Percentiles rank a stretch among this genome's conserved stretches.
Conservation (phyloP, 2,329 filamentous ascomycete species). For the Sphaerostilbella broomeana region DNA sequence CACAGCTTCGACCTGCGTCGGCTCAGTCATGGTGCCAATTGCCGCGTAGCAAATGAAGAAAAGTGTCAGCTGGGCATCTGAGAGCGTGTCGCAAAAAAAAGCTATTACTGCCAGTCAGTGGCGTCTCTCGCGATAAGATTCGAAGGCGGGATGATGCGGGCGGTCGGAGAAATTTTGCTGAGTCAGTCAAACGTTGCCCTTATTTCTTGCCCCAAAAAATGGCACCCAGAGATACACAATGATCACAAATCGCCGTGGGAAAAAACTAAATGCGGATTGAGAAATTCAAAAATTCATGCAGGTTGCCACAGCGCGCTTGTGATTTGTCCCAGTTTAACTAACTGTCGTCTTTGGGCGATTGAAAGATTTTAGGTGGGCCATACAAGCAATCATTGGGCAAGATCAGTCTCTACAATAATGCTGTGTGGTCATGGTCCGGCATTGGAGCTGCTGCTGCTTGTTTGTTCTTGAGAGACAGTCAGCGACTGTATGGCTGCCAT, state of each 20-base stretch:
- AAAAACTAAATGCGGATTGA: conserved; percentile 14
- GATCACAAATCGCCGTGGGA: conserved; percentile 19
- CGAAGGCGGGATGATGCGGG: conserved; percentile 24
- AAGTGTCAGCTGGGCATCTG: conserved; percentile 19
- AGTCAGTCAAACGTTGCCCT: conserved; percentile 33
- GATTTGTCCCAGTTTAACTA: too few species aligned
- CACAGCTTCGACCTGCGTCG: conserved; percentile 31
- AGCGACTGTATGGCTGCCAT: too few species aligned
- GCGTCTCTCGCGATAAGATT: conserved; percentile 12
- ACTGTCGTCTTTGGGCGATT: too few species aligned
- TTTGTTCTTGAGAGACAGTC: too few species aligned
- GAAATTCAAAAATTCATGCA: conserved; percentile 13
- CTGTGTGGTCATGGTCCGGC: too few species aligned
- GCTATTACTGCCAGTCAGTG: conserved; percentile 10
- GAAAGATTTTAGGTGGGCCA: too few species aligned
- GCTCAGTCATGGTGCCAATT: conserved; percentile 36
- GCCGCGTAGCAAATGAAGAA: conserved; percentile 22
- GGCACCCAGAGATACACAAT: conserved; percentile 34
- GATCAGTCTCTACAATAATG: too few species aligned
- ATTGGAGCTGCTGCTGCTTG: too few species aligned
- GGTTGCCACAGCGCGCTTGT: too few species aligned
- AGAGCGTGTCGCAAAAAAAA: conserved; percentile 16
- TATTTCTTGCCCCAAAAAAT: conserved; percentile 35
- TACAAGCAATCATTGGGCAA: too few species aligned
- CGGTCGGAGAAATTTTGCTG: conserved; percentile 38